Base-by-base conservation (phyloP, 2,329 filamentous ascomycete genomes). In the Fusarium miscanthi region DNA sequence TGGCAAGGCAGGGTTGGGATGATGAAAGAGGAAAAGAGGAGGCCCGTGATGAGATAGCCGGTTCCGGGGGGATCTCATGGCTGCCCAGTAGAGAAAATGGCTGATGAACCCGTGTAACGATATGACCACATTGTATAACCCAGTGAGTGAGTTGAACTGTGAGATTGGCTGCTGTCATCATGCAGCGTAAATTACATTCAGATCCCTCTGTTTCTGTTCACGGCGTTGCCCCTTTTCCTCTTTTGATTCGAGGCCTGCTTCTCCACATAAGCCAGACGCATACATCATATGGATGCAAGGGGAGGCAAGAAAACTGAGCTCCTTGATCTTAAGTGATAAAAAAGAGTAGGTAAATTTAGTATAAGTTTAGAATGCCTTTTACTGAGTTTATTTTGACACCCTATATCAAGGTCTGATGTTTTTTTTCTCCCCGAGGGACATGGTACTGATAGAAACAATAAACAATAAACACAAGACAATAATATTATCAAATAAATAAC, bases 1-100 rank as follows among this genome's bases (percentile, higher is more conserved):
- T 78, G 77, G 76, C 74, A 58, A 67, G 48, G 67, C 59, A 56
- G 76, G 76, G 74, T 71, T 70, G 64, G 53, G 52, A 54, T 30
- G 53, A 63, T 68, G 49, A 49, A 71, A 63, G 27, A 33, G 69
- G 63, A 58, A 62, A 59, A 57, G 69, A 73, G 52, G 65, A 64
- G 70, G 69, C 35, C 72, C 66, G 69, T 68, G 66, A 65, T 49
- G 66, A 74, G 72, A 67, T 73, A 56, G 46, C 70, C 63, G 52
- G 70, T 62, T 62, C 54, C 53, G 63, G 70, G 70, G 70, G 59
- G 31, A 49, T 69, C 45, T 68, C 25, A 25, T 37, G 17, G 40
- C 53, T 25, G 30, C 33, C 21, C 33, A 49, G 7, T 25, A 38
- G 31, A 45, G 35, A 38, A 43, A 25, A 65, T 46, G 31, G 27